These are phyloP conservation scores for Perkinsus olseni DNA, from an alignment of 169 alveolate species.

Conservation along the genomic window DNA sequence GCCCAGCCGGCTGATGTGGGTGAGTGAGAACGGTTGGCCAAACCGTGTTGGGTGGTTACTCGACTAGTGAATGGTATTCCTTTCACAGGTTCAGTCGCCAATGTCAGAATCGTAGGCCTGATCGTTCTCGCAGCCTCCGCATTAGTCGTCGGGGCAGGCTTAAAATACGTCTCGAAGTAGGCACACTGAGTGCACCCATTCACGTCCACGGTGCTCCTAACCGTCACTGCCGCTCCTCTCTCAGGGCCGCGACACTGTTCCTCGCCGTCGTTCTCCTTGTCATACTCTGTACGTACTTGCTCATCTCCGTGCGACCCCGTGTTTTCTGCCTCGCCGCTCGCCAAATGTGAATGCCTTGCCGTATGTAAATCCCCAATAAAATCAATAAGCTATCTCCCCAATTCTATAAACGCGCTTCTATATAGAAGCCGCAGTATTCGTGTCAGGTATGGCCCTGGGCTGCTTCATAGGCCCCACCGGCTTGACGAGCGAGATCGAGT, in stretches of 20 bases:
- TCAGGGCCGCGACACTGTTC: slow-evolving; percentile 36
- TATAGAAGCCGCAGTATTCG: too few relatives aligned
- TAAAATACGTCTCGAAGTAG: slow-evolving; percentile 29
- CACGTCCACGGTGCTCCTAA: too few relatives aligned
- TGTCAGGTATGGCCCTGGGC: not conserved
- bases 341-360: too few relatives aligned
- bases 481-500: not conserved
- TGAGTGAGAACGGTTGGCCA: not conserved
- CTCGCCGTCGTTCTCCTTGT: slow-evolving; percentile 32
- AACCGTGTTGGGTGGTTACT: not conserved
- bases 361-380: too few relatives aligned
- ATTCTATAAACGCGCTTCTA: too few relatives aligned
- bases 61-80: too few relatives aligned
- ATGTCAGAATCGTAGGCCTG: slow-evolving; percentile 39
- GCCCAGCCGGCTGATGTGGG: slow-evolving; percentile 12
- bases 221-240: not conserved
- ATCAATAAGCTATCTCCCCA: too few relatives aligned
- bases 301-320: slow-evolving; percentile 26
- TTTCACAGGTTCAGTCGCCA: slow-evolving; percentile 15
- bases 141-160: slow-evolving; percentile 31
- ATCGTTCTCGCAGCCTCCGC: slow-evolving; percentile 34
- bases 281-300: slow-evolving; percentile 38
- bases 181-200: not conserved
- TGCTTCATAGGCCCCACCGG: not conserved
- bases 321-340: slow-evolving; percentile 12